phyloP scores from a whole-genome alignment of 345 rosid species.

The Syzygium grande region DNA sequence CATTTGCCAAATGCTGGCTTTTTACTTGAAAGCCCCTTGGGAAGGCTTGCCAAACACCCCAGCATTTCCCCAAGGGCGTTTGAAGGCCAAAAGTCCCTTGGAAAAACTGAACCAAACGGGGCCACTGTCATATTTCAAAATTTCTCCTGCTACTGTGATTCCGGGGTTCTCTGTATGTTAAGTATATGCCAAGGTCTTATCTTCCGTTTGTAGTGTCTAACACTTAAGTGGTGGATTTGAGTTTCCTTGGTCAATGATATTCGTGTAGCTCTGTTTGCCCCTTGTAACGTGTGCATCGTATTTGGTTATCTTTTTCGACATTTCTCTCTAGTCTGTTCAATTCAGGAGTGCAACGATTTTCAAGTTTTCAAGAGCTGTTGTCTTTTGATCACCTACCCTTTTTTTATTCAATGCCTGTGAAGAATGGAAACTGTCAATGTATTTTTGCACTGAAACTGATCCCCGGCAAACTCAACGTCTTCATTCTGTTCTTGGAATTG shows the following conservation, averaged over 20 bases:
- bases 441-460: background rate
- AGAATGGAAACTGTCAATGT: background rate
- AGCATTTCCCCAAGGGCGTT: too few species aligned
- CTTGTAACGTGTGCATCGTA: background rate
- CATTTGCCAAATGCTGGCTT: too few species aligned
- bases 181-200: background rate
- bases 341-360: background rate
- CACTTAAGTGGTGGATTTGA: background rate
- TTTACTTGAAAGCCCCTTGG: too few species aligned
- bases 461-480: background rate
- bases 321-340: background rate
- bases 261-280: background rate
- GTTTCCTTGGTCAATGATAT: background rate
- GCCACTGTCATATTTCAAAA: background rate
- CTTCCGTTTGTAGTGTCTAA: background rate
- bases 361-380: background rate
- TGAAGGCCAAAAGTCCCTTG: too few species aligned
- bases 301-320: background rate
- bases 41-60: too few species aligned
- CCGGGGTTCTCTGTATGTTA: background rate
- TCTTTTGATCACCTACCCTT: background rate
- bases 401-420: background rate
- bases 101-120: too few species aligned
- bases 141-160: background rate
- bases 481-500: background rate